Percentiles rank a stretch among this genome's conserved stretches.
These are phyloP conservation scores for Erythrobasidium yunnanense DNA, from an alignment of 768 basidiomycete species.

Conservation along the genomic window DNA sequence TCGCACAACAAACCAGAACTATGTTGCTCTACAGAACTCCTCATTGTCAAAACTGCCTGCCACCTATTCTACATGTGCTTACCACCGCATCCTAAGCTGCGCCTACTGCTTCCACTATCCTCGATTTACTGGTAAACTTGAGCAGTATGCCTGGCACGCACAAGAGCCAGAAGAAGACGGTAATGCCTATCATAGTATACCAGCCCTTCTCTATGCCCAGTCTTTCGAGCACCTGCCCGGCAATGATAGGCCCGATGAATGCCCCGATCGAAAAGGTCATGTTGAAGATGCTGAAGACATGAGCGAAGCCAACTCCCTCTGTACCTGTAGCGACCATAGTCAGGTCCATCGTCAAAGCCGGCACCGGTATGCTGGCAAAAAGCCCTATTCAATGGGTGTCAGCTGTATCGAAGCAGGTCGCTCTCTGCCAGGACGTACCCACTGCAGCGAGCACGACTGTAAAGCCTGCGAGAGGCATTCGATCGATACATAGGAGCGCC, in stretches of 20 bases:
- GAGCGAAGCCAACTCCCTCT: constrained; percentile 14
- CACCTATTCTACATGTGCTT: too few relatives aligned
- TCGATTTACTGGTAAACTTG: neutral
- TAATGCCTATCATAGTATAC: constrained; percentile 17
- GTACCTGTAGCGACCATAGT: neutral
- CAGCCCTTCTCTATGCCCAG: constrained; percentile 12
- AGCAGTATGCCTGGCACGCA: neutral
- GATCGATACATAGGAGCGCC: constrained; percentile 5
- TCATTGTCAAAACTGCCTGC: too few relatives aligned
- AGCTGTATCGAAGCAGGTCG: neutral
- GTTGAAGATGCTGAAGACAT: constrained; percentile 22
- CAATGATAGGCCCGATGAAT: constrained; percentile 11
- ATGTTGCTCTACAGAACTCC: too few relatives aligned
- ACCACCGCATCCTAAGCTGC: too few relatives aligned
- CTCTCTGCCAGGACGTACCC: neutral
- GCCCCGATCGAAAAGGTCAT: constrained; percentile 1
- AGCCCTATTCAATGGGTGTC: neutral
- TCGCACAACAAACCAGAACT: too few relatives aligned
- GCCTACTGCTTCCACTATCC: too few relatives aligned
- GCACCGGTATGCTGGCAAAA: neutral
- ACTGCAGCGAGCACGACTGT: constrained; percentile 1
- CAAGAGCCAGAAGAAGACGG: constrained; percentile 1
- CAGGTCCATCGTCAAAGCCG: neutral
- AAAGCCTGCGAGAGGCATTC: constrained; percentile 7
- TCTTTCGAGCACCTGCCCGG: constrained; percentile 9